Evolutionary conservation across 306 rosid genomes (phyloP).

Genomic region (Cucumis hystrix): DNA sequence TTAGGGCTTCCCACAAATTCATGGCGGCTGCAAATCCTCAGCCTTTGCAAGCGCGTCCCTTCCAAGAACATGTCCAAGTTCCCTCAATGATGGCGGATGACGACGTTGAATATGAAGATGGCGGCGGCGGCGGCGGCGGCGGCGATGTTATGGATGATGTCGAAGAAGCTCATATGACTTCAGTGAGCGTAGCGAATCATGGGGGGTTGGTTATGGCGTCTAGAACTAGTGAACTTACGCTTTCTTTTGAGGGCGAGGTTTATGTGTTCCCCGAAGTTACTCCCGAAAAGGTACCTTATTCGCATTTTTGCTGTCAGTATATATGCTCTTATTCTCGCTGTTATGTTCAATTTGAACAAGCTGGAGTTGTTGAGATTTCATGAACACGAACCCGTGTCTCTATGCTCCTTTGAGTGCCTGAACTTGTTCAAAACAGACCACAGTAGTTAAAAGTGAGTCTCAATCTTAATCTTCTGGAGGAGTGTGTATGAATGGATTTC

Average conservation of each 20-base stretch:
- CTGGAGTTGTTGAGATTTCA: not conserved
- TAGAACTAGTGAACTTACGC: constrained; percentile 88
- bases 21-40: constrained; percentile 71
- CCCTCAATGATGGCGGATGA: constrained; percentile 28
- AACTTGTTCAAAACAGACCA: not conserved
- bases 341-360: constrained; percentile 6
- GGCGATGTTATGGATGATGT: constrained; percentile 53
- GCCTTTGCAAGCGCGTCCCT: constrained; percentile 52
- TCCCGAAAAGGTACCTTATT: constrained; percentile 52
- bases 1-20: constrained; percentile 3
- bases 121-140: constrained; percentile 13
- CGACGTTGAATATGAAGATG: constrained; percentile 39
- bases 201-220: constrained; percentile 35
- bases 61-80: constrained; percentile 26
- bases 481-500: not conserved
- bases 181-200: constrained; percentile 33
- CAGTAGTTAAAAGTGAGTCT: not conserved
- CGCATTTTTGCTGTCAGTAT: not conserved
- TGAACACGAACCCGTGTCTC: not conserved
- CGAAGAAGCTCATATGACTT: constrained; percentile 30
- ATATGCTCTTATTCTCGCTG: not conserved
- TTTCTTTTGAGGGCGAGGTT: constrained; percentile 94
- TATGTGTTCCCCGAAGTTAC: constrained; percentile 86
- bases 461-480: not conserved
- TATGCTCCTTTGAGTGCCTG: not conserved